A percentile compares a stretch with the other conserved stretches of the same genome.
Conservation (phyloP, 2,329 filamentous ascomycete genomes). For the Diaporthe nobilis region DNA sequence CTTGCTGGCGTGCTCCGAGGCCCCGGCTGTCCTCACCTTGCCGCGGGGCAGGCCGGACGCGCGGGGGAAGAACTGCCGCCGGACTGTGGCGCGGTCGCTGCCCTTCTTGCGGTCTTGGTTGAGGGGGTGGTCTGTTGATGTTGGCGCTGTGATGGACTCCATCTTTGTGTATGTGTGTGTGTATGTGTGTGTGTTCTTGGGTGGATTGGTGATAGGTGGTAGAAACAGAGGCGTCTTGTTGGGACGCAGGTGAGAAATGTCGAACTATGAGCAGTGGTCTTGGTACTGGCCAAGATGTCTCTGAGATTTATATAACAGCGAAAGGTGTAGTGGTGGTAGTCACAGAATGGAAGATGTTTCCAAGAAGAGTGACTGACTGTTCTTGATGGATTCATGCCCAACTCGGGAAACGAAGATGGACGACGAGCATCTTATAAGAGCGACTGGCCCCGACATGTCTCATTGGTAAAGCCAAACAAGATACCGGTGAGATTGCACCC, state of each 20-base stretch:
- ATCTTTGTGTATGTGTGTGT: background rate
- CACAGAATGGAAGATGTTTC: background rate
- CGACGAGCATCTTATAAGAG: background rate
- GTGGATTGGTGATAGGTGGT: background rate
- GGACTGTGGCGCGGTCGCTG: constrained; percentile 20
- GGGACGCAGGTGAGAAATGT: background rate
- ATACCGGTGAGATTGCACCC: background rate
- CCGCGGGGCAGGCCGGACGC: constrained; percentile 40
- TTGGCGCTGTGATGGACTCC: constrained; percentile 31
- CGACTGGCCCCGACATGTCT: background rate
- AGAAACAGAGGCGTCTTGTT: background rate
- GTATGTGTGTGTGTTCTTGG: background rate
- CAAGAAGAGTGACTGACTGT: background rate
- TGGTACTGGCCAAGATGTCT: background rate
- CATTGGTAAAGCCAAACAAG: no score
- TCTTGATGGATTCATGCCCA: background rate
- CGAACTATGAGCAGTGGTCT: background rate
- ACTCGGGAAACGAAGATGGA: background rate
- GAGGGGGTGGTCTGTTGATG: constrained; percentile 32
- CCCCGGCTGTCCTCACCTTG: constrained; percentile 39
- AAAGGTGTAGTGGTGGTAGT: background rate
- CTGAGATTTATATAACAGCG: background rate
- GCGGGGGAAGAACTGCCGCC: constrained; percentile 37
- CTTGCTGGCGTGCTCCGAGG: constrained; percentile 40
- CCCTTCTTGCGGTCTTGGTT: constrained; percentile 33